Conservation (phyloP, 2,329 filamentous ascomycete species). For the Colletotrichum simmondsii region DNA sequence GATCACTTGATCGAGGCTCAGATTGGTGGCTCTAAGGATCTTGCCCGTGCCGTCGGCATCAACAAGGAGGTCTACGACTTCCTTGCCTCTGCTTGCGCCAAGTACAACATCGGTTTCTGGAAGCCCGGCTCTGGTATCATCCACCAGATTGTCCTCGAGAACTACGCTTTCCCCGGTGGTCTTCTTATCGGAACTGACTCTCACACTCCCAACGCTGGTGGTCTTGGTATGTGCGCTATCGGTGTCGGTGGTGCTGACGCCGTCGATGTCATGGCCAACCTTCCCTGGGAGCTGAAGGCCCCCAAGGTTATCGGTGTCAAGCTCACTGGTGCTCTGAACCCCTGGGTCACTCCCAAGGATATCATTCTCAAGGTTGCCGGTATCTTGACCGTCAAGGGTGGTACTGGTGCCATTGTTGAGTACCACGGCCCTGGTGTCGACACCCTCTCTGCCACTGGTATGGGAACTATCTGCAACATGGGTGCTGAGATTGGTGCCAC, state of each 20-base stretch:
- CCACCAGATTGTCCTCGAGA: conserved; percentile 97
- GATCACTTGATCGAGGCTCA: conserved; percentile 29
- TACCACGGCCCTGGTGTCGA: conserved; percentile 74
- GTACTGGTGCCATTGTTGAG: conserved; percentile 77
- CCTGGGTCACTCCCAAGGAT: conserved; percentile 80
- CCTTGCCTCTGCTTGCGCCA: conserved; percentile 89
- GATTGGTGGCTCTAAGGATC: conserved; percentile 14
- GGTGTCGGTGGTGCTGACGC: conserved; percentile 84
- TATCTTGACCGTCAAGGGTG: conserved; percentile 82
- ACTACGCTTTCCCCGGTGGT: conserved; percentile 99
- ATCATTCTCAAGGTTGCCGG: conserved; percentile 81
- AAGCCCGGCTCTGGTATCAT: conserved; percentile 98
- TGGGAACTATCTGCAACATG: conserved; percentile 73
- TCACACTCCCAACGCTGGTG: conserved; percentile 96
- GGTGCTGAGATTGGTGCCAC: conserved; percentile 68
- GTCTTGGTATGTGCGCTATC: conserved; percentile 93
- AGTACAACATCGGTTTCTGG: conserved; percentile 99
- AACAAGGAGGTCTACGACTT: conserved; percentile 84
- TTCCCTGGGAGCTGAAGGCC: conserved; percentile 51
- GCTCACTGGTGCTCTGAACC: conserved; percentile 76
- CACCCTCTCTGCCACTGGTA: conserved; percentile 76
- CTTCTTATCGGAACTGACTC: conserved; percentile 98
- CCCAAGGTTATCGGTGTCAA: conserved; percentile 82
- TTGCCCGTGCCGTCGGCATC: conserved; percentile 10
- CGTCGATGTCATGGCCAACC: conserved; percentile 17